Base-by-base conservation (phyloP, 768 basidiomycete species). In the Podaxis mareebaensis region DNA sequence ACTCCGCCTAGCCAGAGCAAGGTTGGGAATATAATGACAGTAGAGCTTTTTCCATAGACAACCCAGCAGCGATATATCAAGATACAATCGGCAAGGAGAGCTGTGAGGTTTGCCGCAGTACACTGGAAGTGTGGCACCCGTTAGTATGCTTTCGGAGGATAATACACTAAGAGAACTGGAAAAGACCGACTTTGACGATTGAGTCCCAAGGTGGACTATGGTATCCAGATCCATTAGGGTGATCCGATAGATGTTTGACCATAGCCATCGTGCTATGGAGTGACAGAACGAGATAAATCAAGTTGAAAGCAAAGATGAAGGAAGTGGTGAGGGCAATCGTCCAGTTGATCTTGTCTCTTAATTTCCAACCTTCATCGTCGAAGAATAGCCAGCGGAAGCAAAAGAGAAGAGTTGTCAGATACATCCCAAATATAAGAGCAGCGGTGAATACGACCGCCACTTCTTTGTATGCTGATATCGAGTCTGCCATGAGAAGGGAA, bases 21-120 rank as follows among this genome's bases (percentile, higher is more conserved):
- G 38, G 33, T 46, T 11, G 60, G 64, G 38, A 65, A 53, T 13
- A 56, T 20, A 22, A 65, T 30, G 17, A 58, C 30, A 15, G 11
- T 11, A 30, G 48, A 22, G n/a, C 40, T 20, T 24, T 44, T 36
- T 3, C 60, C 28, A 42, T 57, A 62, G n/a, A 49, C 49, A 1
- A 65, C 40, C 54, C 60, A 65, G 26, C 60, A 61, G 22, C 64
- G 54, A 52, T 65, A 58, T 46, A 65, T 62, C 55, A 60, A 4
- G 22, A 51, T 26, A 22, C 26, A 49, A 26, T 60, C 58, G 6
- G 58, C 58, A 2, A 52, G 48, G 7, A 60, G 24, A 24, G 48
- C 48, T 11, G 44, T 36, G 12, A 52, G 17, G 6, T 39, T 49
- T 12, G 58, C 26, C 5, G 44, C 3, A 4, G 58, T 51, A 26